Base-by-base conservation (phyloP, 202 grass and related monocot genomes). In the Eragrostis tef region DNA sequence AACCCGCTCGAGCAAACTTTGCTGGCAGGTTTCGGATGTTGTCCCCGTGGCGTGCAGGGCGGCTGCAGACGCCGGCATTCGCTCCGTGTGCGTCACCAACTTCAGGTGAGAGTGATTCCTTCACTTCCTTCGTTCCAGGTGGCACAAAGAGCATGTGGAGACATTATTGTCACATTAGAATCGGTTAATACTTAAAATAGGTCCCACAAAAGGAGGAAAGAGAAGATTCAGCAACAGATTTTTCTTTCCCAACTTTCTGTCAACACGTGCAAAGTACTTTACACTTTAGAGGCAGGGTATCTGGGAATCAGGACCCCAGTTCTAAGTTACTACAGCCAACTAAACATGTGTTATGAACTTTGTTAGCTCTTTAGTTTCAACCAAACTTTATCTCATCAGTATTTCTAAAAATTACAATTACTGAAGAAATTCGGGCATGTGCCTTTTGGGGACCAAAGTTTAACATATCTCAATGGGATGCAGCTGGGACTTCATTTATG, bases 401-500 rank as follows among this genome's bases (percentile, higher is more conserved):
- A 5, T 10, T 24, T 59, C 21, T 59, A 25, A 26, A 61, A 26
- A 6, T 61, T 61, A 27, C 58, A 6, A 26, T 5, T 14, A 61
- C 12, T 27, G 11, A 14, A 61, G 10, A 61, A 60, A 26, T 61
- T 61, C 6, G 11, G 25, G 22, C 10, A 39, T 13, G 58, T 61
- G 11, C 22, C 3, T 61, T 26, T 61, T 26, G 22, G 11, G n/a
- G 21, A 36, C 52, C 1, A 6, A 31, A 17, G 14, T 22, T 20
- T 79, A 31, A 79, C 45, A 11, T 10, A 41, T 52, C 76, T 66
- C 50, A 11, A 17, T 42, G 29, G 3, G 86, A 80, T 88, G 84
- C 84, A 98, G 96, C 77, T 98, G 96, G 96, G 96, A 98, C 83
- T 98, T 98, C 81, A 98, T 98, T 87, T 98, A 98, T 87, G 89